Conservation (phyloP, 306 rosid species). For the Ceratonia siliqua region DNA sequence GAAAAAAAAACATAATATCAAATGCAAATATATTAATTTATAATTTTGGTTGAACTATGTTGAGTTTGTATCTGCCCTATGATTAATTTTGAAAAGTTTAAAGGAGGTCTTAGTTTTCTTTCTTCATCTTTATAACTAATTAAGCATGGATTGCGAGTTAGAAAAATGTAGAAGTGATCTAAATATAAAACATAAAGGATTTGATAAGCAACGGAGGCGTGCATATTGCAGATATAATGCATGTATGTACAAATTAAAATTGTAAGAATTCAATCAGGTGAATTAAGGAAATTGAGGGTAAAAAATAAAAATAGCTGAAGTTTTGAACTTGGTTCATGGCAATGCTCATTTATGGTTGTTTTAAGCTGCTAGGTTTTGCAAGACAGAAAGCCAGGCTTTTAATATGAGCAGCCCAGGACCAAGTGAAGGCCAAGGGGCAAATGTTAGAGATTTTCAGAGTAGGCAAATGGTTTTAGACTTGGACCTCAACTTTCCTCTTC, state of each 20-base stretch:
- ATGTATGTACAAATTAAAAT: not conserved
- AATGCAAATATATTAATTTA: not conserved
- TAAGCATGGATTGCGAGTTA: not conserved
- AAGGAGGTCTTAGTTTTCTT: not conserved
- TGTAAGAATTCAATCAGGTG: not conserved
- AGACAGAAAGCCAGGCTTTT: not conserved
- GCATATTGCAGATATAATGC: not conserved
- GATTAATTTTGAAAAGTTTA: not conserved
- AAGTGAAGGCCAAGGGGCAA: not conserved
- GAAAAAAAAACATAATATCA: not conserved
- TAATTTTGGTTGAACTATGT: not conserved
- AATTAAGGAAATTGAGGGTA: not conserved
- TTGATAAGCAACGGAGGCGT: not conserved
- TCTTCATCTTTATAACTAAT: not conserved
- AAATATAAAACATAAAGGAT: not conserved
- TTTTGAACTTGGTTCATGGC: not conserved
- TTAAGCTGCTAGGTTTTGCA: not conserved
- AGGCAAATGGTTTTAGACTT: not conserved
- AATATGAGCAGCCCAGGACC: constrained; percentile 4
- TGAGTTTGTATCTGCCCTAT: not conserved
- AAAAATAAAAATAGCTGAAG: not conserved
- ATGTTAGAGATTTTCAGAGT: not conserved
- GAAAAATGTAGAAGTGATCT: too few relatives aligned
- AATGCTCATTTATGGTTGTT: not conserved
- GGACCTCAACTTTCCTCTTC: not conserved